These are phyloP conservation scores for Scutellaria galericulata DNA, from an alignment of 257 asterid genomes.

Conservation along the genomic window DNA sequence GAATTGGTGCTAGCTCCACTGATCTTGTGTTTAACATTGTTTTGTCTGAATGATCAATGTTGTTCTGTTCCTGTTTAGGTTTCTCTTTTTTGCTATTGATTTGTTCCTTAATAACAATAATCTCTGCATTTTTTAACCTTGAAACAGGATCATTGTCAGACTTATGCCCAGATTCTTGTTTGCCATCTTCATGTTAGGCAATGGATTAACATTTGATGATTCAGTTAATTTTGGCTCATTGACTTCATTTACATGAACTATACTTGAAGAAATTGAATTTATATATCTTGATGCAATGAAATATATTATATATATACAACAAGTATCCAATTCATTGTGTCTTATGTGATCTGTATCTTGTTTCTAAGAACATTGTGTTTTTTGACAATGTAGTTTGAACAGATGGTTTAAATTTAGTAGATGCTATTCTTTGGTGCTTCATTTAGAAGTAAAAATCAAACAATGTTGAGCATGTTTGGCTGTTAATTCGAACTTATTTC, in stretches of 20 bases:
- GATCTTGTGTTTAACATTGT: conserved; percentile 7
- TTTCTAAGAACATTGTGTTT: background rate
- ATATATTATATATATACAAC: background rate
- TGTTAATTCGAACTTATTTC: background rate
- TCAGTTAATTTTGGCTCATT: background rate
- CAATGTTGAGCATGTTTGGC: background rate
- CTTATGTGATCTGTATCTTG: no score
- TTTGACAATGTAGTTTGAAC: background rate
- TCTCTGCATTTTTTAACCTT: background rate
- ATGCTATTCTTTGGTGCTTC: background rate
- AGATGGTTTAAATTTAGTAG: background rate
- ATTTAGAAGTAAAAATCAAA: background rate
- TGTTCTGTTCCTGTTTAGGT: background rate
- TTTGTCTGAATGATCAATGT: conserved; percentile 24
- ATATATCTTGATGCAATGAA: background rate
- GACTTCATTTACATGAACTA: background rate
- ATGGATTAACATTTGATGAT: conserved; percentile 20
- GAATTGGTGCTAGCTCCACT: background rate
- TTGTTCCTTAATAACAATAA: background rate
- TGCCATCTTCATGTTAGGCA: background rate
- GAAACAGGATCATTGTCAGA: background rate
- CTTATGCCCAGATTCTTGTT: background rate
- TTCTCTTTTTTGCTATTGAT: background rate
- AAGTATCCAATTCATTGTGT: no score
- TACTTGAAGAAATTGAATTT: background rate